A percentile compares a stretch with the other conserved stretches of the same genome.
Evolutionary conservation across 1,139 yeast genomes (phyloP).

Genomic region (Candida glucosophila): DNA sequence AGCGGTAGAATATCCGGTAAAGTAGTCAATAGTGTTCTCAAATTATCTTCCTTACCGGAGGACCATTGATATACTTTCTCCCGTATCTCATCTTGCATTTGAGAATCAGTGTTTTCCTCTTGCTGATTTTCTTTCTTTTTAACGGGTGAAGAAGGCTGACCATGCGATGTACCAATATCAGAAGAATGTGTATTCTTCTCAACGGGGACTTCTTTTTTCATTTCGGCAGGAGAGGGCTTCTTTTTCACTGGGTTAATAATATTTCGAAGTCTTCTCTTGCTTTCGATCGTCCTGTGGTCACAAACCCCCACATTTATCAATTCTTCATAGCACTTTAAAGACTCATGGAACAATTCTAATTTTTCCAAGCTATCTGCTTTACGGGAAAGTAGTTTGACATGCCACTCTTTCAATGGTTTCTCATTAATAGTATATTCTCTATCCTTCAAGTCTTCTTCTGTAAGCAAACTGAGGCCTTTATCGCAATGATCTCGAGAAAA

Average conservation of each 20-base stretch:
- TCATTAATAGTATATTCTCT: constrained; percentile 26
- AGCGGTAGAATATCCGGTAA: constrained; percentile 53
- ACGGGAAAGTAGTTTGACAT: constrained; percentile 59
- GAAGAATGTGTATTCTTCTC: background rate
- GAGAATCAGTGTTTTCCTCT: constrained; percentile 21
- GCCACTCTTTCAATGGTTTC: constrained; percentile 60
- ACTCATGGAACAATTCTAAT: constrained; percentile 58
- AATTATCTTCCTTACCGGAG: constrained; percentile 64
- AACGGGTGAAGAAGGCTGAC: constrained; percentile 27
- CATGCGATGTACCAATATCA: constrained; percentile 6
- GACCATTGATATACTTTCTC: constrained; percentile 63
- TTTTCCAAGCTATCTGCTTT: constrained; percentile 82
- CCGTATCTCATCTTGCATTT: constrained; percentile 48
- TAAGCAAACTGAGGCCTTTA: constrained; percentile 52
- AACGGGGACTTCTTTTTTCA: constrained; percentile 1
- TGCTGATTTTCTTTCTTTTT: constrained; percentile 30
- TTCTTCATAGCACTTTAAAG: constrained; percentile 52
- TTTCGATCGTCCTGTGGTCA: constrained; percentile 63
- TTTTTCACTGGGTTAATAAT: constrained; percentile 42
- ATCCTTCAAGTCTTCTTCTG: constrained; percentile 20
- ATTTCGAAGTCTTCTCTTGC: constrained; percentile 68
- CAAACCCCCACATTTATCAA: constrained; percentile 59
- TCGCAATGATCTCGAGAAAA: constrained; percentile 48
- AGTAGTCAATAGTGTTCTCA: constrained; percentile 65
- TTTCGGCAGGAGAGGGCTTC: constrained; percentile 1